Evolutionary conservation across 2,329 filamentous ascomycete species (phyloP).

Genomic region (Cordyceps javanica): DNA sequence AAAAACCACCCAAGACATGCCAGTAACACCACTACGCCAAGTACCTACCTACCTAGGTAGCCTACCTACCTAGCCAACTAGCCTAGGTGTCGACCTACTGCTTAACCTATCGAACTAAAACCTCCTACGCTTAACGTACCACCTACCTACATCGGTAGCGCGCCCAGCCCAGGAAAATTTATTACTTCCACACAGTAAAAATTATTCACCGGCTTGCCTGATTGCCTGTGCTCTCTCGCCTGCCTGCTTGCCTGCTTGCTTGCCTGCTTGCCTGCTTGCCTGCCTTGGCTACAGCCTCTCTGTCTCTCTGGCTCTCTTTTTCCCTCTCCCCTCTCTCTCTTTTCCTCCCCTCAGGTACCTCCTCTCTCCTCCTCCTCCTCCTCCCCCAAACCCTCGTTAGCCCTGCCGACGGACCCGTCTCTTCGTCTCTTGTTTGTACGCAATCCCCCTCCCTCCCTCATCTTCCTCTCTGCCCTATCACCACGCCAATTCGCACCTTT

Average conservation of each 20-base stretch:
- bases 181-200: slow-evolving; percentile 36
- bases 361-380: slow-evolving; percentile 1
- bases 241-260: not conserved
- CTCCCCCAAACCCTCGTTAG: slow-evolving; percentile 6
- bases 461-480: not conserved
- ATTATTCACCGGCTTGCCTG: slow-evolving; percentile 19
- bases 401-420: slow-evolving; percentile 1
- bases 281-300: slow-evolving; percentile 6
- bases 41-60: too few species aligned
- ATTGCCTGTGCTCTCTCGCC: too few species aligned
- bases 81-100: too few species aligned
- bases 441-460: not conserved
- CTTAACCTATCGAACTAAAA: too few species aligned
- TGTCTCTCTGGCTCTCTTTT: too few species aligned
- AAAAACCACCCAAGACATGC: too few species aligned
- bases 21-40: too few species aligned
- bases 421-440: slow-evolving; percentile 1
- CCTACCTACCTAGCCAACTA: too few species aligned
- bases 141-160: not conserved
- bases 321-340: slow-evolving; percentile 2
- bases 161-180: slow-evolving; percentile 32
- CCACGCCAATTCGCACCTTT: not conserved
- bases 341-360: not conserved
- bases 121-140: too few species aligned
- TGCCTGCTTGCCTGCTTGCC: not conserved